phyloP scores from a whole-genome alignment of 176 grass and related monocot genomes.

The Eleusine coracana region DNA sequence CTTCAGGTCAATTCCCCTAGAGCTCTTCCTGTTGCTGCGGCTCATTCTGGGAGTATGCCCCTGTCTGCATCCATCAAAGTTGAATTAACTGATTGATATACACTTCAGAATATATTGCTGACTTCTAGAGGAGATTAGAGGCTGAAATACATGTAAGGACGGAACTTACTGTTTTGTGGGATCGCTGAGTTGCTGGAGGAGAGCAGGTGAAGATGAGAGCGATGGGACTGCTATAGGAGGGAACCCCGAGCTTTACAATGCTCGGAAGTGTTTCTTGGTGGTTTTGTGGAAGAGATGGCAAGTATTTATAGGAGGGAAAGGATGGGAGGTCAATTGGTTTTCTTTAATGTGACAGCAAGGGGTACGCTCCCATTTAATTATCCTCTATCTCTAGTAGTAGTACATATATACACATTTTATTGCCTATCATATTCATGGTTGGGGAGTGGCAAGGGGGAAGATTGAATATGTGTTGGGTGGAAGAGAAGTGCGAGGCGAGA shows the following conservation, averaged over 20 bases:
- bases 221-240: constrained; percentile 1
- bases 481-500: constrained; percentile 65
- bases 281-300: constrained; percentile 35
- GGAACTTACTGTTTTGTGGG: constrained; percentile 35
- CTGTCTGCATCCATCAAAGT: constrained; percentile 32
- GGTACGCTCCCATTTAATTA: constrained; percentile 29
- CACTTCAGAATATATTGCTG: background rate
- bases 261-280: constrained; percentile 37
- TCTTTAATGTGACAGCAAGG: constrained; percentile 62
- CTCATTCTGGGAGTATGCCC: constrained; percentile 51
- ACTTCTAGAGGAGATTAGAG: background rate
- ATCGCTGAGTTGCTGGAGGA: background rate
- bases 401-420: constrained; percentile 43
- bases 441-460: constrained; percentile 45
- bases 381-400: constrained; percentile 22
- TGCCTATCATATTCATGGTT: constrained; percentile 53
- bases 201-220: constrained; percentile 24
- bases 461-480: constrained; percentile 60
- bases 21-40: constrained; percentile 74
- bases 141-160: background rate
- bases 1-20: constrained; percentile 75
- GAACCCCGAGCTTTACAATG: constrained; percentile 36
- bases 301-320: constrained; percentile 59
- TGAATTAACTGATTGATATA: background rate
- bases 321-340: constrained; percentile 67